These are phyloP conservation scores for Oryza longistaminata DNA, from an alignment of 176 grass and related monocot species.

Conservation along the genomic window DNA sequence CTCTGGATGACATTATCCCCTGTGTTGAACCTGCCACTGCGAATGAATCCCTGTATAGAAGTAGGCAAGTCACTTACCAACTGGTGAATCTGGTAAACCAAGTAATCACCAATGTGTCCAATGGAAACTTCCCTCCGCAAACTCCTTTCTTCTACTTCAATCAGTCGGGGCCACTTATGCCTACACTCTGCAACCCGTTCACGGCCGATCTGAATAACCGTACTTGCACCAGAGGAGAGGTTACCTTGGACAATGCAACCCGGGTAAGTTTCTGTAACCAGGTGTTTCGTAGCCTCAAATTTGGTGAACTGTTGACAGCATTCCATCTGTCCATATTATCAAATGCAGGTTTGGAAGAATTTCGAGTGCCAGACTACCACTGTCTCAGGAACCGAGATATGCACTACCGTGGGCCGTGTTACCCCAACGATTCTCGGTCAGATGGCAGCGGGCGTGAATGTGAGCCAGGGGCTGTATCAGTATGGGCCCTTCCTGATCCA, in stretches of 20 bases:
- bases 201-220: conserved; percentile 50
- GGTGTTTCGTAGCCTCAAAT: neutral
- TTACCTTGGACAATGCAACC: conserved; percentile 58
- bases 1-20: conserved; percentile 86
- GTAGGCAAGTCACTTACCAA: conserved; percentile 69
- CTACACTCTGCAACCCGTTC: conserved; percentile 82
- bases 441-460: conserved; percentile 57
- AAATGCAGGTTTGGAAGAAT: conserved; percentile 63
- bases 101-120: conserved; percentile 68
- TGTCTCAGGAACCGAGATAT: conserved; percentile 58
- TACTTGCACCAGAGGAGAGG: conserved; percentile 62
- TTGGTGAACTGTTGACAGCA: neutral
- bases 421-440: conserved; percentile 67
- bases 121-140: conserved; percentile 56
- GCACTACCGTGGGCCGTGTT: conserved; percentile 52
- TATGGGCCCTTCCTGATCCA: conserved; percentile 77
- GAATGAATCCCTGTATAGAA: conserved; percentile 68
- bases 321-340: neutral
- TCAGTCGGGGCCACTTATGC: conserved; percentile 80
- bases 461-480: conserved; percentile 74
- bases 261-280: conserved; percentile 35
- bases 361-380: conserved; percentile 53
- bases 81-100: conserved; percentile 78
- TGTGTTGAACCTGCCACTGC: conserved; percentile 77
- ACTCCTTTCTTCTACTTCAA: conserved; percentile 73